Evolutionary conservation across 2,329 filamentous ascomycete genomes (phyloP), one percentile per base, ranked within the genome.

Genomic region (Xylariaceae sp.): DNA sequence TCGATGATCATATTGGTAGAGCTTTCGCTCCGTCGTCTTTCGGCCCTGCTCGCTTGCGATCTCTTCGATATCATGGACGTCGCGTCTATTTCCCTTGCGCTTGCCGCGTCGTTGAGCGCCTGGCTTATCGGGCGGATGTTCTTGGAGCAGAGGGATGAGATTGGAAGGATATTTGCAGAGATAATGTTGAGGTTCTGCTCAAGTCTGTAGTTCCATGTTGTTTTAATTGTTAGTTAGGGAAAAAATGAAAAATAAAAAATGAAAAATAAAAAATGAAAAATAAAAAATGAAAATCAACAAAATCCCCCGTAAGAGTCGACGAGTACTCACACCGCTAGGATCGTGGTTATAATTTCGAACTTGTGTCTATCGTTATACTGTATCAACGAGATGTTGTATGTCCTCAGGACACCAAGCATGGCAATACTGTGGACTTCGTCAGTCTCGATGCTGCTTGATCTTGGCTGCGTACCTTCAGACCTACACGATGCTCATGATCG

Each of bases 181-280:
- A 74, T 58, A 23, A 77, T 72, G 53, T 70, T 68, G n/a, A 75
- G 44, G 63, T 75, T 77, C 52, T 74, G 71, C 48, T 75, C 71
- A 9, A 76, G 65, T 5, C 71, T 73, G 39, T 8, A 46, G 26
- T 19, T 5, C 7, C n/a, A n/a, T n/a, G n/a, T n/a, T n/a, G 24
- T 29, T 14, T 49, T 33, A 21, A 34, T 41, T 2, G 26, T 37
- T 3, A 31, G 41, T 36, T 1, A 9, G 29, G 8, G 36, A n/a
- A n/a, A n/a, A n/a, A n/a, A n/a, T n/a, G n/a, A n/a, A n/a, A n/a
- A n/a, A n/a, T n/a, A n/a, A n/a, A n/a, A n/a, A n/a, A n/a, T n/a
- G n/a, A n/a, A n/a, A n/a, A n/a, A n/a, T n/a, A n/a, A n/a, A n/a
- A n/a, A n/a, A n/a, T n/a, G n/a, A n/a, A n/a, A n/a, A n/a, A n/a